Evolutionary conservation across 257 asterid genomes (phyloP).

Genomic region (Solanum sejunctum): DNA sequence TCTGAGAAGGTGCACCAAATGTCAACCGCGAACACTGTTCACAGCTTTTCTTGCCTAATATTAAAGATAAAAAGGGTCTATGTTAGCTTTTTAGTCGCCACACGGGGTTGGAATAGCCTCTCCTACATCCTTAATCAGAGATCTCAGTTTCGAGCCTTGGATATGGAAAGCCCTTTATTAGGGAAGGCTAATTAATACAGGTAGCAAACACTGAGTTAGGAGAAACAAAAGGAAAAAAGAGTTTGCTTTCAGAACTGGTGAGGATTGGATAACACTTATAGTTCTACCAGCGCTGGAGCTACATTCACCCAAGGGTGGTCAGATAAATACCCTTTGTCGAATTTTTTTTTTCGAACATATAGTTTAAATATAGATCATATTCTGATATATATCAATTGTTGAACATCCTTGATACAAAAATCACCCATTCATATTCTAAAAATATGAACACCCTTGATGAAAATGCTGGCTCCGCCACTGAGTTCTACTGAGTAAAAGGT

Average conservation of each 20-base stretch:
- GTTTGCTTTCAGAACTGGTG: background rate
- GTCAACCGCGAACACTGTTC: conserved; percentile 17
- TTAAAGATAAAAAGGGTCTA: background rate
- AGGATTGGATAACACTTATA: background rate
- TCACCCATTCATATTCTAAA: too few species aligned
- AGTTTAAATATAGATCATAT: too few species aligned
- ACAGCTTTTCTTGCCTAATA: conserved; percentile 26
- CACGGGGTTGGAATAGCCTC: background rate
- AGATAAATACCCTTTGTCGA: too few species aligned
- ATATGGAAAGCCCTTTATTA: background rate
- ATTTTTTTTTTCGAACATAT: too few species aligned
- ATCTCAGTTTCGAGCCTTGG: background rate
- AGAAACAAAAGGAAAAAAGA: background rate
- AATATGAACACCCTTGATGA: too few species aligned
- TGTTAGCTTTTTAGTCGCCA: too few species aligned
- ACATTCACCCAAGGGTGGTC: too few species aligned
- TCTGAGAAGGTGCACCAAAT: background rate
- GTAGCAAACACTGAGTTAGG: background rate
- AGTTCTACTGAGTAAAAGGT: background rate
- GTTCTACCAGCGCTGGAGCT: background rate
- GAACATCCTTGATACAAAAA: too few species aligned
- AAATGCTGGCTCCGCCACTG: too few species aligned
- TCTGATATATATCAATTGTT: too few species aligned
- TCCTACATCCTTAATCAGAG: background rate
- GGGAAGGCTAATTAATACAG: background rate